A percentile compares a stretch with the other conserved stretches of the same genome.
phyloP scores from a whole-genome alignment of 2,329 filamentous ascomycete species.

The Botrytis byssoidea region DNA sequence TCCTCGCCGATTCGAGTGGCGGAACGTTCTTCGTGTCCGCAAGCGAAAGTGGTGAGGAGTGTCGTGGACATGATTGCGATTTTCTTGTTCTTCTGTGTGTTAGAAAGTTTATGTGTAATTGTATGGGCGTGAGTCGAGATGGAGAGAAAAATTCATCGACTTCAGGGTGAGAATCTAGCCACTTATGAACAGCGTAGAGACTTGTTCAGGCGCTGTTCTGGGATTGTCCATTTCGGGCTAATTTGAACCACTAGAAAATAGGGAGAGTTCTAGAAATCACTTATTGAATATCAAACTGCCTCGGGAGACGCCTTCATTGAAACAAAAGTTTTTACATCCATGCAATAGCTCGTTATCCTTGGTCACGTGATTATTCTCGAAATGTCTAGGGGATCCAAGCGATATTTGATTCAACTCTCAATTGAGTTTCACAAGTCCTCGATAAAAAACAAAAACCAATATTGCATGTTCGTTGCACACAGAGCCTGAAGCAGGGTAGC shows the following conservation, averaged over 20 bases:
- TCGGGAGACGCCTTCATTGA: neutral
- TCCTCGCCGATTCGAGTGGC: neutral
- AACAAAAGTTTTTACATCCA: neutral
- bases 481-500: no score
- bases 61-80: neutral
- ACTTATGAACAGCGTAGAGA: neutral
- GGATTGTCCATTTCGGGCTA: rapidly evolving
- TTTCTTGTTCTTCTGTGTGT: neutral
- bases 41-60: neutral
- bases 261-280: no score
- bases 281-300: neutral
- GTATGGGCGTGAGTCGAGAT: neutral
- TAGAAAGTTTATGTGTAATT: neutral
- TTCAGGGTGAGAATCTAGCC: neutral
- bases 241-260: no score
- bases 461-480: no score
- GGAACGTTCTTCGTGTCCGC: conserved; percentile 2
- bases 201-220: neutral
- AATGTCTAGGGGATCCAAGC: neutral
- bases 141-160: neutral
- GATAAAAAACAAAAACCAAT: no score
- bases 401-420: neutral
- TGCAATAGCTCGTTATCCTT: rapidly evolving
- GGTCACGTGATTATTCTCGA: neutral
- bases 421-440: neutral